Base-by-base conservation (phyloP, 2,329 filamentous ascomycete species). In the Ophiostoma piceae region DNA sequence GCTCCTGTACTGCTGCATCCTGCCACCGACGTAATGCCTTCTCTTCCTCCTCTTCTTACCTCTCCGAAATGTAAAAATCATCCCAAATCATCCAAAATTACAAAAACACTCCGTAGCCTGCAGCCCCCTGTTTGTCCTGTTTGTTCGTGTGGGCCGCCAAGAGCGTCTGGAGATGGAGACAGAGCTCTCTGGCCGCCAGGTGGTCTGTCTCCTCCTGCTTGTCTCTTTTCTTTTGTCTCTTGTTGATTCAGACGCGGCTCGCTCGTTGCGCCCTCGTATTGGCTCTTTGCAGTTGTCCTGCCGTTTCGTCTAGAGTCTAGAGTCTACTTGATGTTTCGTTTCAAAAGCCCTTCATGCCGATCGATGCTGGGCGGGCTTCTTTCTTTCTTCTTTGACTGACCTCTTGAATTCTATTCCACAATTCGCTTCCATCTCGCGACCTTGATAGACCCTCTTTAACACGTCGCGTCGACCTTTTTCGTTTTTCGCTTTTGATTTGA, bases 81-180 rank as follows among this genome's bases (percentile, higher is more conserved):
- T 12, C 26, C 9, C 11, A 57, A 26, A 26, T 57, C 11, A 1
- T 29, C 26, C 26, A 29, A 1, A 29, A 29, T 29, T 29, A 29
- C 26, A 26, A 57, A 57, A 57, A 57, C 51, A 57, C 51, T 57
- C 51, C 51, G 51, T 57, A 57, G 51, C 26, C 51, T 57, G 11
- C 22, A 1, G 7, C 51, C 51, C 51, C 47, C 47, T 54, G 47
- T 54, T 54, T 43, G 41, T 43, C 41, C 43, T 47, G 19, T 47
- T 47, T n/a, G 11, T 57, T 57, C 51, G n/a, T 57, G 51, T 29
- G 51, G 51, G 51, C 22, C 51, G 51, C 51, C 51, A 57, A 57
- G 51, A 57, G 19, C 51, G 51, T 57, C 22, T 57, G 51, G n/a
- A 57, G 22, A 57, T 47, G 43, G 43, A n/a, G 51, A 14, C 16